Evolutionary conservation across 352 stramenopile genomes (phyloP), one percentile per base, ranked within the genome.

Genomic region (Globisporangium ultimum): DNA sequence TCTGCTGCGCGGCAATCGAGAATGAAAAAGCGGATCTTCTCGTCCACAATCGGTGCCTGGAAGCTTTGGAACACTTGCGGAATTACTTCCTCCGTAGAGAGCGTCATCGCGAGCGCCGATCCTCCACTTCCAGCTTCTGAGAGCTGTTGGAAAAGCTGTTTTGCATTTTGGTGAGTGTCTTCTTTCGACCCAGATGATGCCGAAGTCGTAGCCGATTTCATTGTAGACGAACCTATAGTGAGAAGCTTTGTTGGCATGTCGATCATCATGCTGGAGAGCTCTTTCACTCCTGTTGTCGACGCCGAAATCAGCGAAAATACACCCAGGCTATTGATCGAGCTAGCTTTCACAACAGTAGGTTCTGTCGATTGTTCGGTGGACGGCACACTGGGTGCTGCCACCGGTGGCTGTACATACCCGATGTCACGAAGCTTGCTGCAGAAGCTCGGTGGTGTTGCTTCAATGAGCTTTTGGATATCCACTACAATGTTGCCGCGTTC

Each of bases 161-260:
- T 69, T 9, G 52, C 65, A 58, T 64, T 64, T 54, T 68, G 58
- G 45, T 61, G 64, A 48, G 60, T 50, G 24, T 48, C 38, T 60
- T 82, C 64, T 56, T 68, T 58, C 15, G 46, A 43, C 8, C 21
- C 56, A 13, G 62, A 62, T 11, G 60, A 62, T 21, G 57, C 46
- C 21, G 64, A 63, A 36, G 28, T 10, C 8, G 28, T 36, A 36
- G 28, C 28, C 28, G 28, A 36, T 36, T 36, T 36, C 28, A 36
- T 20, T 61, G 64, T 49, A 68, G 70, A 17, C 55, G 73, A 9
- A 71, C 71, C 46, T 40, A 65, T 72, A 21, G 64, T 66, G 46
- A 91, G 70, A 42, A 91, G 54, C 47, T 89, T 89, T 9, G 76
- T 79, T 6, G 80, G 80, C 78, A 91, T 87, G 49, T 87, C 76